Evolutionary conservation across 192 early-diverging fungal genomes (phyloP), one percentile per base, ranked within the genome.

Genomic region (Oehlia diaphana): DNA sequence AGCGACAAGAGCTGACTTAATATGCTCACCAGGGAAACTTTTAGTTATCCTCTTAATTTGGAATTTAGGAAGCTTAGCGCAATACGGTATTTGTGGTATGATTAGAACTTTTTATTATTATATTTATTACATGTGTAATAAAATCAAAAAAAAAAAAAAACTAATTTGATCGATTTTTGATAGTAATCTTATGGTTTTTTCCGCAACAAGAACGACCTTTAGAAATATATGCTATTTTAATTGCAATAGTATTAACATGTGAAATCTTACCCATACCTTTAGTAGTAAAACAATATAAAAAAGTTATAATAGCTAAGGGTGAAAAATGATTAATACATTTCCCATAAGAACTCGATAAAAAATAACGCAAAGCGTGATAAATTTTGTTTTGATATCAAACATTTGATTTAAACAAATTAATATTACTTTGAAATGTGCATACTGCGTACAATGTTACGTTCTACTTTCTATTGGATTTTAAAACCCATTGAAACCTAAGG

Each of bases 51-150:
- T 78, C 12, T 47, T 28, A 16, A 53, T 78, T 53, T 78, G 76
- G 76, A 78, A 78, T 78, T 1, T 78, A 35, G 76, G 76, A 33
- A 78, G 76, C 68, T 47, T 78, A 16, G 64, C 23, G 0, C 76
- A 78, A 78, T 78, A 78, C 67, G 63, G 76, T 47, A 33, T 78
- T 53, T 62, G 53, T 33, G 44, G 76, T 78, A 68, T 68, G 66
- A 47, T 7, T 14, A 42, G 31, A 9, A 16, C 26, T 10, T 65
- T 14, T 39, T 64, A 31, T 26, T n/a, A 12, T 26, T 8, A 13
- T 10, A 19, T 19, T 42, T 37, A 35, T 12, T 37, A 14, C 6
- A 21, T 28, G 26, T 8, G 23, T 33, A 49, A 58, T 74, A 28
- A 19, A 58, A 12, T 61, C 35, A 37, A 37, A 16, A 33, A 58